A percentile compares a stretch with the other conserved stretches of the same genome.
Evolutionary conservation across 2,329 filamentous ascomycete genomes (phyloP).

Genomic region (Myriosclerotinia curreyana): DNA sequence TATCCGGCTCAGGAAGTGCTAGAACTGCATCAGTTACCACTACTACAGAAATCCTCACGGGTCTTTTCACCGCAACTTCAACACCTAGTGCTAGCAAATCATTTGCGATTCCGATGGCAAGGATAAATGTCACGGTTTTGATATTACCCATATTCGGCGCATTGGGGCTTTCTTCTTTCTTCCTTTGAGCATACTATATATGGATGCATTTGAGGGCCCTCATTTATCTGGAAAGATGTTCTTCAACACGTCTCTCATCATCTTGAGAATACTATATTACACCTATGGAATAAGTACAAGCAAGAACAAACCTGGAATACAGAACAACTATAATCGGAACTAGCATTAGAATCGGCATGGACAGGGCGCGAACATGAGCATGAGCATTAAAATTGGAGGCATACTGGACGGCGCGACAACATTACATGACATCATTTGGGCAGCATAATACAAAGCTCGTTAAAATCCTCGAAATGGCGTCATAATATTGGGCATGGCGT

Average conservation of each 20-base stretch:
- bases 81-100: slow-evolving; percentile 33
- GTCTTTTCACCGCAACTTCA: slow-evolving; percentile 38
- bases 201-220: background rate
- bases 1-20: slow-evolving; percentile 20
- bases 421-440: background rate
- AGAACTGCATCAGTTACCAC: slow-evolving; percentile 32
- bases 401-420: background rate
- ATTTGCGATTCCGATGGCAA: background rate
- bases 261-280: background rate
- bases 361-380: background rate
- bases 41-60: slow-evolving; percentile 37
- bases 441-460: background rate
- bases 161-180: slow-evolving; percentile 5
- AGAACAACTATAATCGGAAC: background rate
- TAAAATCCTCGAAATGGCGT: background rate
- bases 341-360: background rate
- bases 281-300: background rate
- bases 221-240: background rate
- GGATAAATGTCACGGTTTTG: background rate
- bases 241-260: background rate
- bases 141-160: slow-evolving; percentile 8
- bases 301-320: background rate
- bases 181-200: slow-evolving; percentile 5
- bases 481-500: background rate
- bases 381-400: background rate